phyloP scores from a whole-genome alignment of 306 rosid genomes.

The Mucuna pruriens region DNA sequence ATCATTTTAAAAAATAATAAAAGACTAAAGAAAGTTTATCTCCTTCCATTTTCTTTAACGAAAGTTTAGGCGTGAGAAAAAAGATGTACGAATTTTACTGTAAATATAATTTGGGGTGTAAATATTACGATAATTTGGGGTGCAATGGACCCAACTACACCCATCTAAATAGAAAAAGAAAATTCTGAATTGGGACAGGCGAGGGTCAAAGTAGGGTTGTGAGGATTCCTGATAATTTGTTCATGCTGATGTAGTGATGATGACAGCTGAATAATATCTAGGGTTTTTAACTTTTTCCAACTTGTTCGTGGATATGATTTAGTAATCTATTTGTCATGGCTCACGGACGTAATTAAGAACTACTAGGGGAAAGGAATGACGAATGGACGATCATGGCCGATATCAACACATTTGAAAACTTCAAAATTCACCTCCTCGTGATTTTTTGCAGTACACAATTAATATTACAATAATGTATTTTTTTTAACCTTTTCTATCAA shows the following conservation, averaged over 20 bases:
- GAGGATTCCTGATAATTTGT: constrained; percentile 23
- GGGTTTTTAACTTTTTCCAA: constrained; percentile 7
- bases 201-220: constrained; percentile 37
- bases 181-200: not conserved
- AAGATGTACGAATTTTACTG: not conserved
- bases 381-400: not conserved
- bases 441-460: not conserved
- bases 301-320: not conserved
- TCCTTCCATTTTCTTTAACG: not conserved
- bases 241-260: constrained; percentile 12
- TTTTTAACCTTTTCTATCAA: not conserved
- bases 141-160: not conserved
- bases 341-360: not conserved
- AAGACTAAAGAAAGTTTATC: not conserved
- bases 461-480: not conserved
- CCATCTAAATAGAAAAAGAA: constrained; percentile 5
- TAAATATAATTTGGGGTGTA: not conserved
- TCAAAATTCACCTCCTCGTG: not conserved
- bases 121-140: not conserved
- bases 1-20: not conserved
- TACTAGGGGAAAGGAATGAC: not conserved
- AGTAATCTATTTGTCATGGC: not conserved
- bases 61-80: not conserved
- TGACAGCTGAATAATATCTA: not conserved
- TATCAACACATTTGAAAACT: not conserved